Base-by-base conservation (phyloP, 108 stramenopile genomes). In the Cylindrotheca fusiformis region DNA sequence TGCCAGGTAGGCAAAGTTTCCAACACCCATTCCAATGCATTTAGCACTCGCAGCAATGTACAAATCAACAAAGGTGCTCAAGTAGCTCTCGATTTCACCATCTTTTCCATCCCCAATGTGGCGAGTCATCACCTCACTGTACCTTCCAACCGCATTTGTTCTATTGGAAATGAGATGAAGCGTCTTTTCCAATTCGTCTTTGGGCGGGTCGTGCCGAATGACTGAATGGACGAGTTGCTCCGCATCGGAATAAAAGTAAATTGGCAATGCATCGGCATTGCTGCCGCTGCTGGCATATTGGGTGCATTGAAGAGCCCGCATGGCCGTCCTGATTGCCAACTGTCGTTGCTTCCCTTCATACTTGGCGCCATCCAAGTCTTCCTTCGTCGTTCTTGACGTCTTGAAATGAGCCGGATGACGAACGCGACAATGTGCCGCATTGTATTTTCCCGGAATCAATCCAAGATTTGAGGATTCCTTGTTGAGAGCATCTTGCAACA, bases 1-100 rank as follows among this genome's bases (percentile, higher is more conserved):
- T 24, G 63, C 63, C 36, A 65, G 23, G 36, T 54, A 65, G 1
- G 33, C 63, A 51, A 65, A 65, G 19, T 52, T 33, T 58, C 66
- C 66, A 0, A 67, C 55, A 3, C 66, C 66, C 46, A 57, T 23
- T 17, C 46, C 21, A 4, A 67, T 27, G 23, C 66, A 67, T 47
- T 48, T 28, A 1, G 66, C 66, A 1, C 32, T 8, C n/a, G 55
- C 24, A 10, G 66, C 66, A 30, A 67, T 56, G 50, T 67, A 67
- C 14, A 67, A 48, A 31, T 67, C 66, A 32, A 67, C 50, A 58
- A 67, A 67, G 6, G 55, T 67, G 18, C 55, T 47, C 8, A 50
- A 1, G 30, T 58, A 67, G 2, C 47, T 56, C 32, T 67, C 55
- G n/a, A n/a, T n/a, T n/a, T n/a, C 21, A 53, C 14, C 21, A 22